Evolutionary conservation across 306 rosid genomes (phyloP), one percentile per base, ranked within the genome.

Genomic region (Prunus campanulata): DNA sequence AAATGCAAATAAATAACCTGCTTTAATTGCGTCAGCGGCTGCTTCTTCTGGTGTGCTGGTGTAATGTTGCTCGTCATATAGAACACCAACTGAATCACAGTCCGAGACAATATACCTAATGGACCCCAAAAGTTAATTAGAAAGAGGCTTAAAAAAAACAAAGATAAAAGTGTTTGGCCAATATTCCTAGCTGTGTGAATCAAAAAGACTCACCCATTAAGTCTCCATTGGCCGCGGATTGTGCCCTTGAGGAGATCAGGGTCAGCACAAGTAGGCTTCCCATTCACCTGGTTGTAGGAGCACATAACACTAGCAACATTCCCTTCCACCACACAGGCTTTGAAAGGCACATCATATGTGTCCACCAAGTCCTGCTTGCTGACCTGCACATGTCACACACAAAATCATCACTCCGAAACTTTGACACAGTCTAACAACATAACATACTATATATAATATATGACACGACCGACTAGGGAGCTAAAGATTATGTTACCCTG

Each of bases 231-330:
- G 11, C 92, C 97, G 0, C 99, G 92, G 42, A 95, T 84, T 1
- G 92, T 95, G 83, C 75, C 84, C 68, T 85, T 91, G 2, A 95
- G 93, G 30, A 95, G 93, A 47, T 90, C 75, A 20, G 96, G 81
- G 69, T 95, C 97, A 8, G 97, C 97, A 77, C 99, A 95, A 3
- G 99, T 95, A 54, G 99, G 99, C 77, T 84, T 89, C 2, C 99
- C 99, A 71, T 95, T 95, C 48, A 95, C 99, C 30, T 95, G 97
- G 80, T 95, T 95, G 87, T 95, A 95, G 5, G 99, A 95, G 62
- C 99, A 95, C 99, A 95, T 95, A 4, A 95, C 90, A 68, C 99
- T 89, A 0, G 99, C 97, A 39, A 95, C 99, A 3, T 87, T 82
- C 19, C 99, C 99, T 49, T 92, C 93, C 32, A 72, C 19, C 70